A percentile compares a stretch with the other conserved stretches of the same genome.
Conservation (phyloP, 495 filamentous ascomycete genomes). For the Hypoxylon fuscum region DNA sequence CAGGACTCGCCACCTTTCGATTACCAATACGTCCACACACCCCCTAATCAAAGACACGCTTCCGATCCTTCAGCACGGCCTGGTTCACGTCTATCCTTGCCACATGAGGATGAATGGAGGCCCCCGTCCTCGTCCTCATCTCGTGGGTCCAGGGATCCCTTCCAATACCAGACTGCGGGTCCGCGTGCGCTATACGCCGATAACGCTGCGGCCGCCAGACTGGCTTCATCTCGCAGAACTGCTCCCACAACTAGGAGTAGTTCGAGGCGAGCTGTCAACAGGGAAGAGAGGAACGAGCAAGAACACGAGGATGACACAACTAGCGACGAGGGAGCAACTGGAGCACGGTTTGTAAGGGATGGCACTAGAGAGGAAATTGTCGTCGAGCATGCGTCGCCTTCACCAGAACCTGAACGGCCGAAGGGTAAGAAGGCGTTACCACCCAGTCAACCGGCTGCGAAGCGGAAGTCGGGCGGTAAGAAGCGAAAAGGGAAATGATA, state of each 20-base stretch:
- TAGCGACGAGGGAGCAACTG: slow-evolving; percentile 29
- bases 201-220: slow-evolving; percentile 28
- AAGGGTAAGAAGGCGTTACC: slow-evolving; percentile 42
- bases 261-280: slow-evolving; percentile 18
- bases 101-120: slow-evolving; percentile 25
- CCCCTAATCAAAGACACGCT: slow-evolving; percentile 43
- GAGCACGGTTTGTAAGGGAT: slow-evolving; percentile 14
- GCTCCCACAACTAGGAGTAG: slow-evolving; percentile 27
- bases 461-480: slow-evolving; percentile 42
- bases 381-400: slow-evolving; percentile 33
- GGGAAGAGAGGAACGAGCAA: slow-evolving; percentile 30
- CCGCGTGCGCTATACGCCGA: slow-evolving; percentile 41
- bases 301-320: slow-evolving; percentile 39
- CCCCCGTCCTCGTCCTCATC: slow-evolving; percentile 18
- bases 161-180: slow-evolving; percentile 53
- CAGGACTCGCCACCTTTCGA: slow-evolving; percentile 52
- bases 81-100: slow-evolving; percentile 23
- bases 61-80: slow-evolving; percentile 46
- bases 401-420: slow-evolving; percentile 37
- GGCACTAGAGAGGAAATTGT: slow-evolving; percentile 29
- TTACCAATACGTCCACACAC: slow-evolving; percentile 51
- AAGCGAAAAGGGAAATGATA: slow-evolving; percentile 44
- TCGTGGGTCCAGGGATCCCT: slow-evolving; percentile 43
- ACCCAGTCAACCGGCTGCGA: slow-evolving; percentile 27
- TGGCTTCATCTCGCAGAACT: slow-evolving; percentile 18